These are phyloP conservation scores for Trichosporon sp. DNA, from an alignment of 1,284 basidiomycete genomes.

Conservation along the genomic window DNA sequence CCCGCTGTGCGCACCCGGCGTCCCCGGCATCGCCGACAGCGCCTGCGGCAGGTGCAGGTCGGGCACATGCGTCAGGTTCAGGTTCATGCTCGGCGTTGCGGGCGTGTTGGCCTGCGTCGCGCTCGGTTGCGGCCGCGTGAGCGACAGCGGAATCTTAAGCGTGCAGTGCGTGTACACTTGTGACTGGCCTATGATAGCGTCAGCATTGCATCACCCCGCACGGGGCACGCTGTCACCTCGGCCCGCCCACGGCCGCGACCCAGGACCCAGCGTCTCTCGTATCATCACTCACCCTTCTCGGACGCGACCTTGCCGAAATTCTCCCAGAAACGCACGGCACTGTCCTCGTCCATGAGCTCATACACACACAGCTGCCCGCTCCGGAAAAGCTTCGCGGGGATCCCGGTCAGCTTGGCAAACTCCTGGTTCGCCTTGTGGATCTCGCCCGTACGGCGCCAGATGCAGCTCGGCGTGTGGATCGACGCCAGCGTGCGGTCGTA, in stretches of 20 bases:
- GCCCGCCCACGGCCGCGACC: not conserved
- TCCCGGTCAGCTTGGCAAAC: conserved; percentile 45
- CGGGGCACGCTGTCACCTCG: not conserved
- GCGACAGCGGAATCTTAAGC: conserved; percentile 62
- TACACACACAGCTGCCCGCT: conserved; percentile 88
- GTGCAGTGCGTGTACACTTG: conserved; percentile 92
- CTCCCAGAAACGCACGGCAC: conserved; percentile 91
- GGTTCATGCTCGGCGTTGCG: conserved; percentile 18
- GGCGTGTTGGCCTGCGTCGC: conserved; percentile 27
- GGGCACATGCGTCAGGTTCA: not conserved
- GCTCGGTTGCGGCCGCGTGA: conserved; percentile 30
- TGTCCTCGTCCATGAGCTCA: conserved; percentile 94
- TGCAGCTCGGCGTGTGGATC: conserved; percentile 92
- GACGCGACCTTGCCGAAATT: conserved; percentile 90
- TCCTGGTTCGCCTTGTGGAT: conserved; percentile 98
- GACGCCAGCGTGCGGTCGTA: conserved; percentile 94
- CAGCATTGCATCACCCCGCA: conserved; percentile 4
- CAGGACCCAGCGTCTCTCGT: not conserved
- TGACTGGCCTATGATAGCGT: conserved; percentile 31
- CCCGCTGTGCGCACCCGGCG: conserved; percentile 4
- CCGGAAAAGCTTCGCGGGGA: conserved; percentile 35
- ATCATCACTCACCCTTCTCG: conserved; percentile 58
- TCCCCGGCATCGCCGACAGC: conserved; percentile 14
- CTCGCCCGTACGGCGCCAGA: conserved; percentile 95
- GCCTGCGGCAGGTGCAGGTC: conserved; percentile 5